A percentile compares a stretch with the other conserved stretches of the same genome.
phyloP scores from a whole-genome alignment of 257 asterid species.

The Gynochthodes officinalis region DNA sequence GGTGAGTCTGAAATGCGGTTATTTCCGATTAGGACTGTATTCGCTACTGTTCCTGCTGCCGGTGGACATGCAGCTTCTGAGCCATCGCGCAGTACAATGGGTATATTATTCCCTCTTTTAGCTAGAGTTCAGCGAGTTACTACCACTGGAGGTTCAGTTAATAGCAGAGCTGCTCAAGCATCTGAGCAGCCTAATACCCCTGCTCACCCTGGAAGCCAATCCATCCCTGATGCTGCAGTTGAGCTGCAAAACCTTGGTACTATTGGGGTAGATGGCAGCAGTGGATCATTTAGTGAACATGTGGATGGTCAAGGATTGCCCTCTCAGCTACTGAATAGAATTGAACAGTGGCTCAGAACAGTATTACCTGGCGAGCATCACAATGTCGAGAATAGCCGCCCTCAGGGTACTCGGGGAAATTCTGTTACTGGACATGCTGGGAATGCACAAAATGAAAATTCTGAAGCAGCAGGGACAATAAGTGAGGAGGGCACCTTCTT shows the following conservation, averaged over 20 bases:
- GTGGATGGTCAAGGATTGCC: slow-evolving; percentile 41
- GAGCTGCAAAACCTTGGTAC: slow-evolving; percentile 35
- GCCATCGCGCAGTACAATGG: slow-evolving; percentile 65
- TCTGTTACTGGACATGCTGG: slow-evolving; percentile 26
- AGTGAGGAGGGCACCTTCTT: slow-evolving; percentile 59
- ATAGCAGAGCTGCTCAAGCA: slow-evolving; percentile 43
- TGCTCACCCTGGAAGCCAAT: slow-evolving; percentile 29
- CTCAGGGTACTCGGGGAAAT: slow-evolving; percentile 23
- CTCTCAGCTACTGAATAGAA: slow-evolving; percentile 41
- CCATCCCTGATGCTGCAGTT: slow-evolving; percentile 37
- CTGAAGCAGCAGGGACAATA: slow-evolving; percentile 37
- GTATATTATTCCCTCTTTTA: slow-evolving; percentile 69
- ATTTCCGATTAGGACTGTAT: slow-evolving; percentile 58
- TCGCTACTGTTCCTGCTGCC: slow-evolving; percentile 55
- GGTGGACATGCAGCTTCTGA: slow-evolving; percentile 45
- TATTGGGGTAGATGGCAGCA: slow-evolving; percentile 37
- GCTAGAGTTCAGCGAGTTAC: slow-evolving; percentile 64
- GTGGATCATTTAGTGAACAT: slow-evolving; percentile 35
- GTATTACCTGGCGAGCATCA: slow-evolving; percentile 49
- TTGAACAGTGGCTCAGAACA: slow-evolving; percentile 57
- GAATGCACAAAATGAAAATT: slow-evolving; percentile 35
- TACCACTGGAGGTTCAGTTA: slow-evolving; percentile 35
- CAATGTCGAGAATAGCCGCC: slow-evolving; percentile 20
- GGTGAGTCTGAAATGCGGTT: slow-evolving; percentile 55
- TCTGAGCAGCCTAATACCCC: slow-evolving; percentile 37